A percentile compares a stretch with the other conserved stretches of the same genome.
These are phyloP conservation scores for Mesembryanthemum crystallinum DNA, from an alignment of 148 eudicot genomes.

Conservation along the genomic window DNA sequence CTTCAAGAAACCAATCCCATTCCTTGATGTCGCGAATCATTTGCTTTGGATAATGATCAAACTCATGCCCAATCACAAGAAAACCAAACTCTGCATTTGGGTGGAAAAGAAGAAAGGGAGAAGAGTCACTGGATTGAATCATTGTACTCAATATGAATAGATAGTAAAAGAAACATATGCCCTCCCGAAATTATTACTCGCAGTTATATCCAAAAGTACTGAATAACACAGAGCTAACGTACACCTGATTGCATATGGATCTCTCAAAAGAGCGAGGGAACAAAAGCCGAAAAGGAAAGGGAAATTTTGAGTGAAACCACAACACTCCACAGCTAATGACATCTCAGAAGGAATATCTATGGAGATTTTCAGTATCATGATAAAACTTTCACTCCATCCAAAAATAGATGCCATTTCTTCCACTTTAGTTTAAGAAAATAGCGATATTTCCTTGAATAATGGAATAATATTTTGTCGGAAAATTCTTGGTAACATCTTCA, in stretches of 20 bases:
- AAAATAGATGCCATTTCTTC: neutral
- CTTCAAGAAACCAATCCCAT: conserved; percentile 92
- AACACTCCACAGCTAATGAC: too few relatives aligned
- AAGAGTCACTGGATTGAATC: neutral
- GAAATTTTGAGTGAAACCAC: neutral
- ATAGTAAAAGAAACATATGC: neutral
- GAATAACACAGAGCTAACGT: neutral
- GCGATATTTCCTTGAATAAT: too few relatives aligned
- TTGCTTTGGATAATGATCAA: conserved; percentile 69
- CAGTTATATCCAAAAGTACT: neutral
- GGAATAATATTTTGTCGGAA: too few relatives aligned
- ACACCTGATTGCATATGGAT: too few relatives aligned
- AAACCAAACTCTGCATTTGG: conserved; percentile 84
- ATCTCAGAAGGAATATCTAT: neutral
- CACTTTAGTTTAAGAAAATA: too few relatives aligned
- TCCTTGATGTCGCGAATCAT: conserved; percentile 50
- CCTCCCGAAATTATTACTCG: neutral
- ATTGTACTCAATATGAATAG: neutral
- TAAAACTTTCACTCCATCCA: neutral
- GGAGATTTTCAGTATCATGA: neutral
- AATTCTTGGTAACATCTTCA: neutral
- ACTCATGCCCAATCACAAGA: conserved; percentile 83
- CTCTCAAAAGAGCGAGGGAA: too few relatives aligned
- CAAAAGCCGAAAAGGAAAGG: neutral
- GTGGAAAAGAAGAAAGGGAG: neutral